Percentiles rank a stretch among this genome's conserved stretches.
These are phyloP conservation scores for Hymenoscyphus infarciens DNA, from an alignment of 2,329 filamentous ascomycete species.

Conservation along the genomic window DNA sequence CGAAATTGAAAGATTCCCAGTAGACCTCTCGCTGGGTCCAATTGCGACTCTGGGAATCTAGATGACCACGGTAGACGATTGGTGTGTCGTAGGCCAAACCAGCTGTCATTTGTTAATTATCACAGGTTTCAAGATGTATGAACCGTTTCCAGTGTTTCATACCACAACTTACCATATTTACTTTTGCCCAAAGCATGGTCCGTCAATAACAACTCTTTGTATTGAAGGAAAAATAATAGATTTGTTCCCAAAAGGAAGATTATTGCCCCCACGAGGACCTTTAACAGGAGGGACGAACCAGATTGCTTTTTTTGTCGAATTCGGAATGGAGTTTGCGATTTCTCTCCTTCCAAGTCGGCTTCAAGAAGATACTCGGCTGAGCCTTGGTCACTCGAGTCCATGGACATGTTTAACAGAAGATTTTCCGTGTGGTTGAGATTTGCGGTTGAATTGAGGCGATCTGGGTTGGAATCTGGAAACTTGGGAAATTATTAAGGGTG, in stretches of 20 bases:
- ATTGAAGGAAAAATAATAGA: neutral
- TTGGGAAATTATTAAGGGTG: neutral
- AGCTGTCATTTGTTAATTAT: conserved; percentile 4
- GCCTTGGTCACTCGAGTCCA: neutral
- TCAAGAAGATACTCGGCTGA: conserved; percentile 3
- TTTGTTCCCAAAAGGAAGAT: conserved; percentile 5
- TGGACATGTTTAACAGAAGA: neutral
- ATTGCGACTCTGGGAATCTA: neutral
- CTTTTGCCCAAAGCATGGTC: neutral
- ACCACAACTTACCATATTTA: neutral
- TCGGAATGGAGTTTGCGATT: conserved; percentile 1
- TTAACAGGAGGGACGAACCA: neutral
- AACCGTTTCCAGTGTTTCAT: neutral
- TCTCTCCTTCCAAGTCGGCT: conserved; percentile 2
- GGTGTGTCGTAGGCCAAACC: neutral
- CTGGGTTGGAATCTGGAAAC: neutral
- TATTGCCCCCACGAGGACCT: neutral
- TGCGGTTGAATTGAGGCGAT: neutral
- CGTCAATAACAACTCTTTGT: conserved; percentile 1
- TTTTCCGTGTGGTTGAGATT: neutral
- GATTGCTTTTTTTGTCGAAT: conserved; percentile 1
- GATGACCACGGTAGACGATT: neutral
- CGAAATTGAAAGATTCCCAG: neutral
- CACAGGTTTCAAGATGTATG: neutral
- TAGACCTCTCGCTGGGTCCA: conserved; percentile 1